These are phyloP conservation scores for Fusarium nygamai DNA, from an alignment of 2,329 filamentous ascomycete genomes.

Conservation along the genomic window DNA sequence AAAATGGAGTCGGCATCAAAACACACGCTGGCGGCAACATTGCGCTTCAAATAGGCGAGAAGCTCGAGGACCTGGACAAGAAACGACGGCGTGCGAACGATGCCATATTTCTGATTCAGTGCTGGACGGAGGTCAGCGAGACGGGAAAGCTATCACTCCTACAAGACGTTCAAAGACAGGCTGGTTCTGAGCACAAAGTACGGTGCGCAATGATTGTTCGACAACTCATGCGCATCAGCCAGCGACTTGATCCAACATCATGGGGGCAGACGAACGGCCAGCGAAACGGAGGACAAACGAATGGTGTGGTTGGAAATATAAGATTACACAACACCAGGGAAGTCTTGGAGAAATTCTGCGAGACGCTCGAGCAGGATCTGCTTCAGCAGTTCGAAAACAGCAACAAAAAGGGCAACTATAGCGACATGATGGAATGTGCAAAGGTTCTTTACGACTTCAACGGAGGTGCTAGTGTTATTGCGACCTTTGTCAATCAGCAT, in stretches of 20 bases:
- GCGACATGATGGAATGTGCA: conserved; percentile 97
- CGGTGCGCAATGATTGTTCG: conserved; percentile 93
- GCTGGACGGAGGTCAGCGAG: conserved; percentile 95
- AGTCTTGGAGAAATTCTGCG: conserved; percentile 95
- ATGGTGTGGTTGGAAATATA: conserved; percentile 52
- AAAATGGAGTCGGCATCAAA: conserved; percentile 46
- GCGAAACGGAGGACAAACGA: conserved; percentile 58
- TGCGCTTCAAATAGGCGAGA: conserved; percentile 93
- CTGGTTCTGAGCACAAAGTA: conserved; percentile 90
- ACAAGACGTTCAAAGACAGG: conserved; percentile 86
- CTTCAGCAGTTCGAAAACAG: conserved; percentile 97
- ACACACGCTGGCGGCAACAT: conserved; percentile 79
- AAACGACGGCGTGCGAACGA: conserved; percentile 91
- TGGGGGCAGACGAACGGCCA: conserved; percentile 73
- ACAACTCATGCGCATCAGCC: conserved; percentile 93
- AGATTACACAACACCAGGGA: conserved; percentile 78
- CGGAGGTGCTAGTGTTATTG: conserved; percentile 93
- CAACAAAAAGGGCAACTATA: conserved; percentile 93
- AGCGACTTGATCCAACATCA: conserved; percentile 82
- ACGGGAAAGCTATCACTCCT: conserved; percentile 86
- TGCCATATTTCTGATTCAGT: conserved; percentile 94
- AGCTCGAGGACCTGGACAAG: conserved; percentile 91
- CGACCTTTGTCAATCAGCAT: conserved; percentile 97
- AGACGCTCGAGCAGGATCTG: conserved; percentile 93
- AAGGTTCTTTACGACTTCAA: conserved; percentile 96